Evolutionary conservation across 164 flowering plant species (phyloP), one percentile per base, ranked within the genome.

Genomic region (Euptelea pleiosperma): DNA sequence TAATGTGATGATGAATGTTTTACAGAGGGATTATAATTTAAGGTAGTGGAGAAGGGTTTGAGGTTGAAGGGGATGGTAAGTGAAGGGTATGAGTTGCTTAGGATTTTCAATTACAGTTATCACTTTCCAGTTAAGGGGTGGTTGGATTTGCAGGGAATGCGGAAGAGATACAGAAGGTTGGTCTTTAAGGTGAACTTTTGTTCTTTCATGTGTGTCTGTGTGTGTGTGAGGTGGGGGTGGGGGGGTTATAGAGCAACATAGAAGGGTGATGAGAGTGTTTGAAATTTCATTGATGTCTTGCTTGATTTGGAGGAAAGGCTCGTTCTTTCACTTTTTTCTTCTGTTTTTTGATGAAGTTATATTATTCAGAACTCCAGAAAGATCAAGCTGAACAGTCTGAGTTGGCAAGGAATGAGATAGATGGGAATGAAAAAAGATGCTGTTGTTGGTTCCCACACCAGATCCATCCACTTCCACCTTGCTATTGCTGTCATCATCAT

Each of bases 71-170:
- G n/a, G 54, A n/a, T 81, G 70, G 81, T 81, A 16, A 66, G 64
- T 19, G 85, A 78, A 66, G 85, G 85, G 48, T 81, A 76, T 52
- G 78, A 81, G 47, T 34, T 81, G 26, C 70, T 81, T 19, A 83
- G 83, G 12, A 42, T 47, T 2, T 70, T 78, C 21, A 75, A 77
- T 45, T 75, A 77, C 79, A 64, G 75, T 34, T 79, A 77, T 36
- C 75, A 77, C 35, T 62, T 77, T 29, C 82, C 77, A 12, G 2
- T 70, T 3, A 14, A 75, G 61, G 66, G 73, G 10, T 61, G 64
- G 69, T 46, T 75, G 53, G 82, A 77, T 59, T 55, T 75, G 49
- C 74, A 72, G 31, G 72, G 78, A 8, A 72, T 77, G 62, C 60
- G 74, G 52, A 63, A 25, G 45, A 67, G 75, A 9, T 66, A 75